Evolutionary conservation across 768 basidiomycete genomes (phyloP), one percentile per base, ranked within the genome.

Genomic region (Tricholoma matsutake): DNA sequence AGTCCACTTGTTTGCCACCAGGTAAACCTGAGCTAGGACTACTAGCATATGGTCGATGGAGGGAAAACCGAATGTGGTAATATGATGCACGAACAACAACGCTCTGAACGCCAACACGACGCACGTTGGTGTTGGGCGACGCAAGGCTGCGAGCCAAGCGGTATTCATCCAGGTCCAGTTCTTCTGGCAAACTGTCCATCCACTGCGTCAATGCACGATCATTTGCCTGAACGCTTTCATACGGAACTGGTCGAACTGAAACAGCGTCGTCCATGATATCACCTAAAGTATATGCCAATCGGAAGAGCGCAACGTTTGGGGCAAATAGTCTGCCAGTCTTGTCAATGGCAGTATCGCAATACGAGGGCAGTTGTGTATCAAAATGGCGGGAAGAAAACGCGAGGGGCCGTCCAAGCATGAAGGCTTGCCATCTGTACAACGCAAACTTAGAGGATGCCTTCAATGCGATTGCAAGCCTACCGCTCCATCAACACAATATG

Each of bases 231-330:
- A 93, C 82, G 41, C 83, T 84, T 55, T 91, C 85, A 66, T 92
- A 92, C 3, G 87, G 79, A 14, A 92, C 89, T n/a, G 86, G 77
- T n/a, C 87, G 86, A 62, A 91, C 83, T 47, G 89, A 92, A 4
- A 91, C 84, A 3, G 90, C 90, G 63, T 89, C 87, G 69, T 92
- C 88, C 85, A 93, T 88, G 74, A 94, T 90, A 68, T 92, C 89
- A 7, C 92, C 90, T 7, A 93, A 80, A 59, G 91, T 85, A 65
- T 86, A 87, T 8, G 89, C 88, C n/a, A 92, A 76, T 29, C 84
- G 80, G 73, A 92, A 90, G 29, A 91, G 79, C 2, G 90, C 85
- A 65, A 91, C 80, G 68, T 91, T 89, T 5, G 88, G 86, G n/a
- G 86, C 76, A 63, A 87, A 91, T 6, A 91, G 73, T 11, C 88